These are phyloP conservation scores for Pneumocystis carinii DNA, from an alignment of 1,139 yeast species.

Conservation along the genomic window DNA sequence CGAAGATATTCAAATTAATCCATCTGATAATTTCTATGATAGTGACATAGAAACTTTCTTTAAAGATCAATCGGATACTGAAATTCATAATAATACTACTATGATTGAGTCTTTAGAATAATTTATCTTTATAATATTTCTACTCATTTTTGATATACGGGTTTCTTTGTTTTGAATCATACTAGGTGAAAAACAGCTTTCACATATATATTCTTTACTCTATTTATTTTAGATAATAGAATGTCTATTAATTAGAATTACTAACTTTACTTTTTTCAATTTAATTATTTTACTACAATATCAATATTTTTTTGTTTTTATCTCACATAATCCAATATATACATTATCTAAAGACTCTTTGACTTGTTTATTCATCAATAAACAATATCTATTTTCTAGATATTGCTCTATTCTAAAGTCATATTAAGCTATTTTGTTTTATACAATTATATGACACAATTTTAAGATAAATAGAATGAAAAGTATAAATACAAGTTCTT, in stretches of 20 bases:
- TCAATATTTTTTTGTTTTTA: too few relatives aligned
- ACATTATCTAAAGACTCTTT: too few relatives aligned
- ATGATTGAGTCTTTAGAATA: not conserved
- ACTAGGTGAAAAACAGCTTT: not conserved
- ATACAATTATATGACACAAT: too few relatives aligned
- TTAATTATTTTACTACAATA: too few relatives aligned
- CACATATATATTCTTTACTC: not conserved
- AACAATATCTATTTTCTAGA: too few relatives aligned
- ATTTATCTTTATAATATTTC: not conserved
- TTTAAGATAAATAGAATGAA: too few relatives aligned
- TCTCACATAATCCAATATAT: too few relatives aligned
- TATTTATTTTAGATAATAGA: not conserved
- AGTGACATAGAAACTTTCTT: slow-evolving; percentile 10
- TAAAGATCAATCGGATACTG: not conserved
- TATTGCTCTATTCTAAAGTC: too few relatives aligned
- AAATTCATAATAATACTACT: not conserved
- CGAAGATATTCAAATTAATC: slow-evolving; percentile 41
- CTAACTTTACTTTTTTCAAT: too few relatives aligned
- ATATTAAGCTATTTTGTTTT: too few relatives aligned
- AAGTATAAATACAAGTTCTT: too few relatives aligned
- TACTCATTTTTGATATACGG: not conserved
- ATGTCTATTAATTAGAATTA: not conserved
- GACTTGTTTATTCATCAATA: too few relatives aligned
- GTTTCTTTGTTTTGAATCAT: not conserved
- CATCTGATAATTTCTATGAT: slow-evolving; percentile 26